Conservation (phyloP, 768 basidiomycete genomes). For the Mycena leptocephala region DNA sequence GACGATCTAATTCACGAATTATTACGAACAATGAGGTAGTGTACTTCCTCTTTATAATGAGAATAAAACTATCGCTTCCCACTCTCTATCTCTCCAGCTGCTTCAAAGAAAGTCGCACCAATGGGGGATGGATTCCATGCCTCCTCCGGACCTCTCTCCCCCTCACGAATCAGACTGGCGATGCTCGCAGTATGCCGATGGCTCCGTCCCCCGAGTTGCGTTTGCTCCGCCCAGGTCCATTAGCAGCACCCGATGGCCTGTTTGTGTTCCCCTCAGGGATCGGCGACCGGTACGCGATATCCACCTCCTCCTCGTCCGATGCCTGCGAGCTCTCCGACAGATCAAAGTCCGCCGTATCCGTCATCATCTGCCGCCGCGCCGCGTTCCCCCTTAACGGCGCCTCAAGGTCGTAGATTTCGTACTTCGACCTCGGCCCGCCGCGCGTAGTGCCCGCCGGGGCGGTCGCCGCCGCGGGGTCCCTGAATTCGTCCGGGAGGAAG, state of each 20-base stretch:
- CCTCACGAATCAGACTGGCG: conserved; percentile 84
- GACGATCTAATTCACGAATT: background rate
- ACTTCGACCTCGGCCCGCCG: conserved; percentile 66
- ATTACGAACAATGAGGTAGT: conserved; percentile 21
- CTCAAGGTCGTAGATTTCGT: conserved; percentile 86
- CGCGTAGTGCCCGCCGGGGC: conserved; percentile 61
- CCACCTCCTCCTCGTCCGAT: conserved; percentile 79
- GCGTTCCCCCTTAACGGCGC: conserved; percentile 55
- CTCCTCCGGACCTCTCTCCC: conserved; percentile 83
- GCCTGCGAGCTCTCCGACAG: conserved; percentile 64
- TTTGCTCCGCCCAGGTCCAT: conserved; percentile 38
- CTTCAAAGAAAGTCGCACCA: conserved; percentile 67
- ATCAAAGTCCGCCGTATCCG: conserved; percentile 71
- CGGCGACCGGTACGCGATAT: conserved; percentile 82
- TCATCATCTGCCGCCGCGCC: conserved; percentile 46
- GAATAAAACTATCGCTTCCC: conserved; percentile 31
- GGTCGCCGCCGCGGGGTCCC: conserved; percentile 65
- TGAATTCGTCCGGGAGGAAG: conserved; percentile 88
- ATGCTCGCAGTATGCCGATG: conserved; percentile 91
- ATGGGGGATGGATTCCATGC: conserved; percentile 84
- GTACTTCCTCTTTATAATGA: conserved; percentile 6
- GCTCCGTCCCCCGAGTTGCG: conserved; percentile 50
- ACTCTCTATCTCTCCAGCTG: conserved; percentile 53
- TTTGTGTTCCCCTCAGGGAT: conserved; percentile 58
- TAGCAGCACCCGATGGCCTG: conserved; percentile 48